Base-by-base conservation (phyloP, 2,329 filamentous ascomycete species). In the Lojkania enalia region DNA sequence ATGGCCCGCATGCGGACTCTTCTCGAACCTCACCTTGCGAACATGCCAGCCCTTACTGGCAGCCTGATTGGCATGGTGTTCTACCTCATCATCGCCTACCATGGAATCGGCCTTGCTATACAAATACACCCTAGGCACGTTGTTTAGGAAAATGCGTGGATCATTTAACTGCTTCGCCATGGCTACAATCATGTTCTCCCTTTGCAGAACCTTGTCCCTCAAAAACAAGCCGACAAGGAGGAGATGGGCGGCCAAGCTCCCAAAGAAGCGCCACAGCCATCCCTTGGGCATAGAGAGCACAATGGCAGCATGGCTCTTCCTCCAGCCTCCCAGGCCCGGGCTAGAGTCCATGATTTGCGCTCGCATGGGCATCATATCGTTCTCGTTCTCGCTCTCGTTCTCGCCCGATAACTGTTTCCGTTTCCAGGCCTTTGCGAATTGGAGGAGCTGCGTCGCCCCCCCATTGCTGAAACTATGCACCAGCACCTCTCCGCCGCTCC, bases 1-100 rank as follows among this genome's bases (percentile, higher is more conserved):
- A 58, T 86, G 82, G 1, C 79, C 81, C 14, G 84, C 83, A 62
- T 87, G 83, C 1, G 75, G 69, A 38, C 78, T 82, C 3, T 76
- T 78, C 38, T 81, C 74, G 49, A 86, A 86, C 20, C 77, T 56
- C 45, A 80, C 77, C 15, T 72, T 67, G 1, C 73, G 68, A 1
- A 78, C 75, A 16, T 61, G 57, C 51, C 78, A 84, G 0, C 82
- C 83, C 41, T 71, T 70, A 11, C 60, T 55, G 46, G 60, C 69
- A 1, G 80, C 76, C 25, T 74, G 63, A 2, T 74, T 74, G 0
- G 75, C 78, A 54, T 84, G 78, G 12, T 68, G 69, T 51, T 82
- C 78, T 0, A 84, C 76, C 48, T 84, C 81, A 46, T 77, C 58
- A 61, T 74, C 79, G 3, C 68, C 60, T 9, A 85, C 82, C 48